A percentile compares a stretch with the other conserved stretches of the same genome.
These are phyloP conservation scores for Exutisphaerella laricina DNA, from an alignment of 2,329 filamentous ascomycete species.

Conservation along the genomic window DNA sequence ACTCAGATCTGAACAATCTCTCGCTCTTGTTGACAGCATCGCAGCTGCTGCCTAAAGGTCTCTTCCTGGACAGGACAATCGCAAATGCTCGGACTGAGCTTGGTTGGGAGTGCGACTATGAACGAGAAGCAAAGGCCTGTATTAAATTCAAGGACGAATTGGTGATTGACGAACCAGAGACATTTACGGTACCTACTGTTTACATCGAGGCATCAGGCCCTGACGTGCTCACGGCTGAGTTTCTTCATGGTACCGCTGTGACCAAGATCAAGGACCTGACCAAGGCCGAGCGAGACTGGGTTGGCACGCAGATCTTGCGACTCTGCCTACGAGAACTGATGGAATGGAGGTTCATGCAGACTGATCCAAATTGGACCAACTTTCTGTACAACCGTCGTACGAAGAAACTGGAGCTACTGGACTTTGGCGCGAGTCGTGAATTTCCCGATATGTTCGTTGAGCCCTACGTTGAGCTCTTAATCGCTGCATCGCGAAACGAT, in stretches of 20 bases:
- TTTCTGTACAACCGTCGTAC: constrained; percentile 78
- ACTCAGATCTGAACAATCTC: constrained; percentile 92
- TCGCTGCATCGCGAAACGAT: constrained; percentile 62
- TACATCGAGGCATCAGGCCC: constrained; percentile 73
- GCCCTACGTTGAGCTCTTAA: constrained; percentile 73
- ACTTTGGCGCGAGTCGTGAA: constrained; percentile 89
- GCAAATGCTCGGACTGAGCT: constrained; percentile 89
- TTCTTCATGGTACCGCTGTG: constrained; percentile 79
- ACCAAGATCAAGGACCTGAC: constrained; percentile 68
- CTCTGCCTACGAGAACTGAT: constrained; percentile 89
- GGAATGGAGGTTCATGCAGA: constrained; percentile 98
- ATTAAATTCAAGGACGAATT: constrained; percentile 65
- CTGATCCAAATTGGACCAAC: constrained; percentile 99
- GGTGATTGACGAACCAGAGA: constrained; percentile 64
- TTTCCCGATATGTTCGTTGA: constrained; percentile 74
- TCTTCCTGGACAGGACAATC: constrained; percentile 96
- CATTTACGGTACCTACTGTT: constrained; percentile 75
- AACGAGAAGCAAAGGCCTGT: constrained; percentile 77
- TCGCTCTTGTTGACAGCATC: constrained; percentile 86
- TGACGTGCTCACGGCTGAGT: constrained; percentile 88
- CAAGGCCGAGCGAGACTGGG: constrained; percentile 88
- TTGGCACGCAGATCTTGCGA: constrained; percentile 86
- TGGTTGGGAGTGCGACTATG: constrained; percentile 95
- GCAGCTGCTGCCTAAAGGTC: constrained; percentile 78
- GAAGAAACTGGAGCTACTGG: constrained; percentile 74